Evolutionary conservation across 805 yeast genomes (phyloP).

Genomic region (Lipomyces kockii): DNA sequence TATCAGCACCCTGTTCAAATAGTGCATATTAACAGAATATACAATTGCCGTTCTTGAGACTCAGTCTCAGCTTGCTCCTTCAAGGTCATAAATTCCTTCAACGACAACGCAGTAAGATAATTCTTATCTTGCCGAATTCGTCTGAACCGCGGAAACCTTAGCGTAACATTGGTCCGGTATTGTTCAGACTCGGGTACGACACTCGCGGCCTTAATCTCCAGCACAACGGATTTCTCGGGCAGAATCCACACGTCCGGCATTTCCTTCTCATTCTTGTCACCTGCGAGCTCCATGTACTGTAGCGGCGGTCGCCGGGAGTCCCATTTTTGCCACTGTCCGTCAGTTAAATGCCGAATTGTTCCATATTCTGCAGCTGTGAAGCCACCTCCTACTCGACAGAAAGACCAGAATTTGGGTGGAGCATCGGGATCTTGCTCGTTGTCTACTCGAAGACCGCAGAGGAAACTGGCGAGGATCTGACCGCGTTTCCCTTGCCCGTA

Average conservation of each 20-base stretch:
- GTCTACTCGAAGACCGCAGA: constrained; percentile 68
- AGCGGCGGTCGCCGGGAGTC: constrained; percentile 51
- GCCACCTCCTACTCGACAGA: constrained; percentile 86
- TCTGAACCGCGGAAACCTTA: constrained; percentile 77
- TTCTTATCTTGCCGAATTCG: constrained; percentile 70
- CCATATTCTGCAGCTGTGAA: constrained; percentile 66
- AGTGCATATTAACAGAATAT: neutral
- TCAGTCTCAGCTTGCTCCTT: constrained; percentile 40
- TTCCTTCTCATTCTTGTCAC: constrained; percentile 38
- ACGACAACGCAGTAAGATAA: constrained; percentile 43
- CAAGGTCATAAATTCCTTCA: constrained; percentile 29
- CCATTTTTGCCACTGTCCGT: constrained; percentile 63
- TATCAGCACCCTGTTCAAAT: neutral
- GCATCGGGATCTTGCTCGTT: constrained; percentile 41
- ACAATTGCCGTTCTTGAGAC: constrained; percentile 47
- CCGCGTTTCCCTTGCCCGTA: constrained; percentile 63
- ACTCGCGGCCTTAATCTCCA: constrained; percentile 83
- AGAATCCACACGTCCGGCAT: constrained; percentile 77
- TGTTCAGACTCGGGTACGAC: constrained; percentile 55
- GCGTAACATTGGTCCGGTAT: constrained; percentile 69
- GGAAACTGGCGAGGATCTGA: constrained; percentile 54
- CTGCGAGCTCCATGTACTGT: constrained; percentile 37
- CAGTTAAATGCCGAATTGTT: constrained; percentile 59
- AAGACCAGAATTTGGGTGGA: constrained; percentile 55
- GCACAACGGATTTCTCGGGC: constrained; percentile 75